Percentiles rank a stretch among this genome's conserved stretches.
Evolutionary conservation across 2,329 filamentous ascomycete species (phyloP).

Genomic region (Colletotrichum sansevieriae): DNA sequence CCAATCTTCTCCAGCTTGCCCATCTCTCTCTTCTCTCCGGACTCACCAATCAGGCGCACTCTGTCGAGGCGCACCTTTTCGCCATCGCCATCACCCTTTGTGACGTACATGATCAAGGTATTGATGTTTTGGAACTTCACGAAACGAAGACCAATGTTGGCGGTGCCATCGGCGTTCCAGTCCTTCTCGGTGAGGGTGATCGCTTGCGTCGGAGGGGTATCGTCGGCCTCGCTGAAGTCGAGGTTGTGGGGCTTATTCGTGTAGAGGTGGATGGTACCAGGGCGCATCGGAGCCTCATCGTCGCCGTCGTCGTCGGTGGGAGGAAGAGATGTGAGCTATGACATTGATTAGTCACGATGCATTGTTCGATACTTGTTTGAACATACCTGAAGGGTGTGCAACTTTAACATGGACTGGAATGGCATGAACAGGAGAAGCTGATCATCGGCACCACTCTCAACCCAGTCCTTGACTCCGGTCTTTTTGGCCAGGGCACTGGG

Average conservation of each 20-base stretch:
- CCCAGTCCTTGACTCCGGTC: slow-evolving; percentile 77
- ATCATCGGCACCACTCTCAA: slow-evolving; percentile 97
- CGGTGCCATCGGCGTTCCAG: slow-evolving; percentile 86
- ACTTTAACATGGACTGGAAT: slow-evolving; percentile 88
- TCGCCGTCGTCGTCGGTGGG: slow-evolving; percentile 71
- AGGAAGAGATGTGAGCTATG: slow-evolving; percentile 85
- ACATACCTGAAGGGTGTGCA: slow-evolving; percentile 81
- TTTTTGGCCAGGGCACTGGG: slow-evolving; percentile 75
- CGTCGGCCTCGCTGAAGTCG: slow-evolving; percentile 94
- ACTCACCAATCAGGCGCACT: slow-evolving; percentile 85
- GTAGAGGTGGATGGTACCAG: slow-evolving; percentile 86
- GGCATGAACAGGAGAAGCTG: slow-evolving; percentile 94
- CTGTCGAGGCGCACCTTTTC: slow-evolving; percentile 90
- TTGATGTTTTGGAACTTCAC: slow-evolving; percentile 98
- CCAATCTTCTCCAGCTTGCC: slow-evolving; percentile 96
- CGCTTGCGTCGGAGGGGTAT: slow-evolving; percentile 82
- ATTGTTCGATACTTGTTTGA: too few species aligned
- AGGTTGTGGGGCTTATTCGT: slow-evolving; percentile 91
- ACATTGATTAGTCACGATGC: slow-evolving; percentile 29
- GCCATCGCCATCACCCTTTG: slow-evolving; percentile 83
- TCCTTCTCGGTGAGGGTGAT: slow-evolving; percentile 81
- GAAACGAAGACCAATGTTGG: slow-evolving; percentile 81
- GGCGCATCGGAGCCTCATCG: slow-evolving; percentile 83
- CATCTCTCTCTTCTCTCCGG: slow-evolving; percentile 91
- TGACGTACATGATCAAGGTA: slow-evolving; percentile 88